These are phyloP conservation scores for Tylopilus intermedius DNA, from an alignment of 768 basidiomycete genomes.

Conservation along the genomic window DNA sequence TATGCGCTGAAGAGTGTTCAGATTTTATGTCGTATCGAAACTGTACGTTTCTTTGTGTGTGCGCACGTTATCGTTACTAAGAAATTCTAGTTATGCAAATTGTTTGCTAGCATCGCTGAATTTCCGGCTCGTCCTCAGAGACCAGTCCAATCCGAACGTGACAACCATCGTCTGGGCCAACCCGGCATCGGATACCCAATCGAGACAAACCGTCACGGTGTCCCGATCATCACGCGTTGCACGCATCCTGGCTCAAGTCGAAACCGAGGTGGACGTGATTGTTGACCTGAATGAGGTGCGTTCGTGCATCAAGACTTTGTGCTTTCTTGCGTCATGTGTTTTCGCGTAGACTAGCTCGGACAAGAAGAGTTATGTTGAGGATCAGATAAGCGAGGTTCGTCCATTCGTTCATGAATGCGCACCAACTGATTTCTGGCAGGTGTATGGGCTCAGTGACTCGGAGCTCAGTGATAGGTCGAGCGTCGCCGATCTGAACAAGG, in stretches of 20 bases:
- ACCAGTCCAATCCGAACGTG: not conserved
- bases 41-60: slow-evolving; percentile 3
- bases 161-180: slow-evolving; percentile 8
- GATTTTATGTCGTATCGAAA: slow-evolving; percentile 14
- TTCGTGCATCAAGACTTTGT: not conserved
- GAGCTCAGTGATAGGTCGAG: too few relatives aligned
- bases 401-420: too few relatives aligned
- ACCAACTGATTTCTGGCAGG: too few relatives aligned
- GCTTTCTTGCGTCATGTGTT: not conserved
- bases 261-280: not conserved
- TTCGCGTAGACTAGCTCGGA: not conserved
- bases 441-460: too few relatives aligned
- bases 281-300: not conserved
- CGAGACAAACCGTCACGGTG: not conserved
- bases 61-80: too few relatives aligned
- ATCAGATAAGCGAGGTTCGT: not conserved
- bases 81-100: slow-evolving; percentile 14
- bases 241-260: not conserved
- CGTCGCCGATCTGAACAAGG: too few relatives aligned
- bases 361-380: not conserved
- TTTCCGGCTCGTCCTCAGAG: slow-evolving; percentile 9
- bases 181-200: not conserved
- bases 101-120: slow-evolving; percentile 17
- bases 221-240: not conserved
- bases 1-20: not conserved